Base-by-base conservation (phyloP, 208 protist species). In the Balamuthia mandrillaris region DNA sequence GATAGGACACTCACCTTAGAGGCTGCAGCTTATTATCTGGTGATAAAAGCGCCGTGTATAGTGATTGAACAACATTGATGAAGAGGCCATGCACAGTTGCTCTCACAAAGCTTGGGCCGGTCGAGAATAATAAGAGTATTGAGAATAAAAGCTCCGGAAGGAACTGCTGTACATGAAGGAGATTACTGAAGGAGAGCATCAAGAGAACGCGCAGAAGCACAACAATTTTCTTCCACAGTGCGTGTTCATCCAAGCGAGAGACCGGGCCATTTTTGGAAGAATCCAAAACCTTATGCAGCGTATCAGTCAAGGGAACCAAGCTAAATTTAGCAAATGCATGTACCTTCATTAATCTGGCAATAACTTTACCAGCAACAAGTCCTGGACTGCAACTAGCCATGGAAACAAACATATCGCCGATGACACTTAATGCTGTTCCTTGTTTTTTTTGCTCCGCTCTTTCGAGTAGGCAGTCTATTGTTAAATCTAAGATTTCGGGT, bases 51-150 rank as follows among this genome's bases (percentile, higher is more conserved):
- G 66, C 66, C 0, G 89, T 91, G 49, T 87, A 89, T 2, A 91
- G 54, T n/a, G 87, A 90, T 44, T 91, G 89, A 31, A 86, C 41
- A 9, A 87, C 84, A 29, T 91, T 91, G 45, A 90, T 88, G 9
- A 90, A 41, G 1, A 91, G 14, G 37, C 66, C 88, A 56, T 88
- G 87, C 0, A 60, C 84, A 10, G 74, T 78, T 0, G 83, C 86
- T 4, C 87, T 33, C 47, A 79, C 61, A 45, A 87, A 35, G 3
- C 81, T 44, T 41, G 70, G 49, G 10, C 86, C 86, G 21, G 45
- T 86, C 4, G 70, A 56, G n/a, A 89, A 89, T 12, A 86, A 12
- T 41, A 87, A 70, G 51, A 82, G 85, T 21, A 90, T 61, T 14
- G 85, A 72, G 65, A 85, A 56, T n/a, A 89, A 82, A 27, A 91